Base-by-base conservation (phyloP, 108 stramenopile species). In the Cyclotella sp. region DNA sequence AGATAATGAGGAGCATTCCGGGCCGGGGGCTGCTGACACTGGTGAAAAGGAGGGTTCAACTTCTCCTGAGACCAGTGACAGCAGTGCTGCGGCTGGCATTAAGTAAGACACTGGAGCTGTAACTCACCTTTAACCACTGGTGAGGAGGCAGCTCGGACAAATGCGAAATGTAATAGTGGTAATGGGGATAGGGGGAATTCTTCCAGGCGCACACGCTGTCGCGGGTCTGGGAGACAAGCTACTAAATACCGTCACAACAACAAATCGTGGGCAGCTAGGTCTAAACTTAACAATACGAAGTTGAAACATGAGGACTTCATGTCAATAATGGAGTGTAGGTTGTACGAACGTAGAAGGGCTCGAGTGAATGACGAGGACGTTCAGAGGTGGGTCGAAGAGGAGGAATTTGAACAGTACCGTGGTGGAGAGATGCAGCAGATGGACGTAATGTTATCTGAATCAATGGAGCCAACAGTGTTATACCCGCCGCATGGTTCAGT, bases 191-290 rank as follows among this genome's bases (percentile, higher is more conserved):
- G 13, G 44, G 44, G 44, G 44, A 9, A 13, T 45, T 45, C 44
- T 12, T 45, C 44, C 53, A 59, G 58, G 58, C 58, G 27, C 28
- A 18, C 58, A 59, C 58, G 58, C 58, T 59, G 58, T 29, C 58
- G 58, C 27, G 28, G 28, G 58, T 59, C 58, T 28, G 58, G 58
- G 27, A 26, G 58, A 6, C 58, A 29, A 9, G 58, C 58, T 16
- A 29, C 27, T 59, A 59, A 59, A 7, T 29, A 59, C 58, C 22
- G 58, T 6, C 58, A 8, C 27, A 59, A 18, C 22, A 59, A 29
- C 30, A 29, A 18, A 29, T 29, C 6, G 58, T 59, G 58, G 58
- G 58, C 58, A 59, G 58, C 58, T 28, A 59, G 30, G 8, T 15
- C 58, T 28, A 26, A 7, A 7, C 7, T 7, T 26, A 59, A 6